Evolutionary conservation across 1,284 basidiomycete species (phyloP).

Genomic region (Pseudozyma flocculosa): DNA sequence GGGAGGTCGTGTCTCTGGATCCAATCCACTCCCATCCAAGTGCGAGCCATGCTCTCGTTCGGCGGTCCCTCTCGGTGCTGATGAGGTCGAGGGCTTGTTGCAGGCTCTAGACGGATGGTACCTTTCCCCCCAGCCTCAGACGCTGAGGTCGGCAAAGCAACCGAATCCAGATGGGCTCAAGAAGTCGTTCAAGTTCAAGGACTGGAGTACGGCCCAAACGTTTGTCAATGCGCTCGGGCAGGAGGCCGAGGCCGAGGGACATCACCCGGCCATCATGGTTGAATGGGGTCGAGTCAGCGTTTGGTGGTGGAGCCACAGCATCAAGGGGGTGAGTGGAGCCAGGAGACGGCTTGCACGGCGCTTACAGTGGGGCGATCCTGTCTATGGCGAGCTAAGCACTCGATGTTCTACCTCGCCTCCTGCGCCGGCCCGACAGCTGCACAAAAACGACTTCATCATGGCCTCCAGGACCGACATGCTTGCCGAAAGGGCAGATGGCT

Average conservation of each 20-base stretch:
- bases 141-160: conserved; percentile 9
- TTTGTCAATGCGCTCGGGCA: conserved; percentile 39
- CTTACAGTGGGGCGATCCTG: no score
- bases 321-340: conserved; percentile 45
- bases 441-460: conserved; percentile 56
- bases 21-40: no score
- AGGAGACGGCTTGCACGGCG: conserved; percentile 1
- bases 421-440: no score
- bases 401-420: no score
- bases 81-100: no score
- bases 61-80: no score
- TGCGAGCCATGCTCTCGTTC: no score
- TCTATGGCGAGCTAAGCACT: no score
- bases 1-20: no score
- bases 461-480: conserved; percentile 53
- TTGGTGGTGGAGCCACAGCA: conserved; percentile 56
- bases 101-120: conserved; percentile 12
- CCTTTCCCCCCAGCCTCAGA: conserved; percentile 34
- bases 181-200: conserved; percentile 46
- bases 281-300: conserved; percentile 54
- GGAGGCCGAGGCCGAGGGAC: conserved; percentile 44
- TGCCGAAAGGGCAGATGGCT: conserved; percentile 36
- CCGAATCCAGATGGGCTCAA: conserved; percentile 32
- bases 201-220: conserved; percentile 38
- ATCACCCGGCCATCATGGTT: conserved; percentile 52